Percentiles rank a stretch among this genome's conserved stretches.
Evolutionary conservation across 2,329 filamentous ascomycete genomes (phyloP).

Genomic region (Ophiocordyceps camponoti-saundersi): DNA sequence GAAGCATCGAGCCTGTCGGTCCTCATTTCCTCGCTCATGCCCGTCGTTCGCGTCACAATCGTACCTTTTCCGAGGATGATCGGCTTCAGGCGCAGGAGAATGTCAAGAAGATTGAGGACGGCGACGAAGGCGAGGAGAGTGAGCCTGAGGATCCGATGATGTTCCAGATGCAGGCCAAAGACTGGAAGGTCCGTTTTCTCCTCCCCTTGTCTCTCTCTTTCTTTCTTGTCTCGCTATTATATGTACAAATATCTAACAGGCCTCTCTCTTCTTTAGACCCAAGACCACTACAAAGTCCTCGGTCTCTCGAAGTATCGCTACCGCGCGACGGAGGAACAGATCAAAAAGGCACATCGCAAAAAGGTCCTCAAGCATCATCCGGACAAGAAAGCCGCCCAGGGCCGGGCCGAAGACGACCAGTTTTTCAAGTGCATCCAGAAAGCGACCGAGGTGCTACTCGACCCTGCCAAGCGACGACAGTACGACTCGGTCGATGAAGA

Average conservation of each 20-base stretch:
- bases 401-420: conserved; percentile 77
- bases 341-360: conserved; percentile 97
- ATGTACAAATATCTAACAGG: background rate
- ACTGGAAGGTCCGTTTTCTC: conserved; percentile 69
- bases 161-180: conserved; percentile 86
- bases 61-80: conserved; percentile 97
- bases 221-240: background rate
- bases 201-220: background rate
- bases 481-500: conserved; percentile 93
- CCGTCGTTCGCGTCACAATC: conserved; percentile 86
- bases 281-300: conserved; percentile 97
- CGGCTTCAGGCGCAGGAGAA: conserved; percentile 89
- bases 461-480: conserved; percentile 83
- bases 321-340: conserved; percentile 91
- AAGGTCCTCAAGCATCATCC: conserved; percentile 99
- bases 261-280: conserved; percentile 34
- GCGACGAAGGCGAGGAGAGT: conserved; percentile 78
- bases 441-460: conserved; percentile 81
- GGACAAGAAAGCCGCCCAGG: conserved; percentile 92
- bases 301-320: conserved; percentile 84
- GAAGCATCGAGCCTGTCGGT: conserved; percentile 88
- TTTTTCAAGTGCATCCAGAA: conserved; percentile 99
- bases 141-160: conserved; percentile 88
- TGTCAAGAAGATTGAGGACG: conserved; percentile 88
- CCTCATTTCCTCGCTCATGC: conserved; percentile 97